phyloP scores from a whole-genome alignment of 208 protist genomes.

The Naegleria lovaniensis region DNA sequence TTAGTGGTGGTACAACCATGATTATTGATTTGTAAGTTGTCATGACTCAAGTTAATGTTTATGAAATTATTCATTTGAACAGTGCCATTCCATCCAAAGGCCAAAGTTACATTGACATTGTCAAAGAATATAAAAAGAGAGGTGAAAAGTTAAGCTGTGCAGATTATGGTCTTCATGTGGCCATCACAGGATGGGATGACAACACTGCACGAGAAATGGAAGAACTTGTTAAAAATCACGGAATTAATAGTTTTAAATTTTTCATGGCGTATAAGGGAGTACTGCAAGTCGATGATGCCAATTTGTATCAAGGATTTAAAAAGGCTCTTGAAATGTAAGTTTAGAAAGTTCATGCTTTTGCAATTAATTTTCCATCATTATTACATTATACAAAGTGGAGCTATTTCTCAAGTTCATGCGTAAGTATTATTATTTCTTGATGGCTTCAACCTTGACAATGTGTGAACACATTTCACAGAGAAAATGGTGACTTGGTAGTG shows the following conservation, averaged over 20 bases:
- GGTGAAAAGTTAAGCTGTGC: conserved; percentile 42
- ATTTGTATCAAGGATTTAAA: conserved; percentile 48
- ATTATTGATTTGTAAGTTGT: conserved; percentile 60
- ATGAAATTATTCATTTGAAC: not conserved
- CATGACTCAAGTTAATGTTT: conserved; percentile 45
- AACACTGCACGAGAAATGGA: conserved; percentile 59
- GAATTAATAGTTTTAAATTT: conserved; percentile 67
- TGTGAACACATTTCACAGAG: conserved; percentile 58
- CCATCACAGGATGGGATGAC: conserved; percentile 60
- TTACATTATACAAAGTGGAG: not conserved
- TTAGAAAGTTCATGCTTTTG: not conserved
- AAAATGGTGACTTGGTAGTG: conserved; percentile 59
- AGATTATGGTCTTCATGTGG: conserved; percentile 65
- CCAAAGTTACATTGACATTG: not conserved
- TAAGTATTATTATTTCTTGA: not conserved
- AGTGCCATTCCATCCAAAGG: conserved; percentile 39
- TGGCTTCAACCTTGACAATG: not conserved
- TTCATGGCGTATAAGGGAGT: conserved; percentile 71
- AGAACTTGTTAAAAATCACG: conserved; percentile 45
- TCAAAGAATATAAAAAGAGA: conserved; percentile 48
- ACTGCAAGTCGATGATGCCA: conserved; percentile 51
- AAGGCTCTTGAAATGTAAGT: conserved; percentile 49
- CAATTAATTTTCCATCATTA: not conserved
- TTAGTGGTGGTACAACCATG: conserved; percentile 69
- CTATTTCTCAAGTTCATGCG: not conserved